Conservation (phyloP, 2,329 filamentous ascomycete species). For the Cordyceps militaris region DNA sequence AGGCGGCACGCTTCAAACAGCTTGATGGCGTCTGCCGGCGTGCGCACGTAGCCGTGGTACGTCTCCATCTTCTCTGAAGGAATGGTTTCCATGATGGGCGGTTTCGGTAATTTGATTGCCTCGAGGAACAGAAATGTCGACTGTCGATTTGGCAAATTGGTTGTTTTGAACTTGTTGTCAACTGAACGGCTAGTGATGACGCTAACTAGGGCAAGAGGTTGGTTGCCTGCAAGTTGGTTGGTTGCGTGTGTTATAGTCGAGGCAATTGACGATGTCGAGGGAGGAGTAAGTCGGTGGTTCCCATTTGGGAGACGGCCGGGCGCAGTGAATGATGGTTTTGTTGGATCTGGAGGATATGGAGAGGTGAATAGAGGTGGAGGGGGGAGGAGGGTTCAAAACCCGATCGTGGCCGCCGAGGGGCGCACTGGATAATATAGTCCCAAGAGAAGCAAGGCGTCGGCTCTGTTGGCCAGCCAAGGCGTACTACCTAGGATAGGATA, state of each 20-base stretch:
- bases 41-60: conserved; percentile 89
- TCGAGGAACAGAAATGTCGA: too few relatives aligned
- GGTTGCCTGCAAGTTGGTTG: not conserved
- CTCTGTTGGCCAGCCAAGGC: too few relatives aligned
- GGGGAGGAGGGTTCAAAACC: not conserved
- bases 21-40: conserved; percentile 94
- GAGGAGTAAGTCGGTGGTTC: not conserved
- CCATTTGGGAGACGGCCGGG: not conserved
- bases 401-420: too few relatives aligned
- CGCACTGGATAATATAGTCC: too few relatives aligned
- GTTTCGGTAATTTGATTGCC: conserved; percentile 10
- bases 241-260: not conserved
- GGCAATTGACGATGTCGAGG: not conserved
- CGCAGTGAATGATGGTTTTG: not conserved
- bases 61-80: conserved; percentile 69
- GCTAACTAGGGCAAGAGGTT: too few relatives aligned
- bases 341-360: not conserved
- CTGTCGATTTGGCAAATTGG: too few relatives aligned
- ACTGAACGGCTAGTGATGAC: too few relatives aligned
- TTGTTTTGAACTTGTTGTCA: not conserved
- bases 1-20: conserved; percentile 95
- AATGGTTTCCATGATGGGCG: conserved; percentile 16
- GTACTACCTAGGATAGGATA: too few relatives aligned
- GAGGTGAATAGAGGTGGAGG: not conserved
- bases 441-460: too few relatives aligned